A percentile compares a stretch with the other conserved stretches of the same genome.
Conservation (phyloP, 495 filamentous ascomycete species). For the Hypoxylon cercidicola region DNA sequence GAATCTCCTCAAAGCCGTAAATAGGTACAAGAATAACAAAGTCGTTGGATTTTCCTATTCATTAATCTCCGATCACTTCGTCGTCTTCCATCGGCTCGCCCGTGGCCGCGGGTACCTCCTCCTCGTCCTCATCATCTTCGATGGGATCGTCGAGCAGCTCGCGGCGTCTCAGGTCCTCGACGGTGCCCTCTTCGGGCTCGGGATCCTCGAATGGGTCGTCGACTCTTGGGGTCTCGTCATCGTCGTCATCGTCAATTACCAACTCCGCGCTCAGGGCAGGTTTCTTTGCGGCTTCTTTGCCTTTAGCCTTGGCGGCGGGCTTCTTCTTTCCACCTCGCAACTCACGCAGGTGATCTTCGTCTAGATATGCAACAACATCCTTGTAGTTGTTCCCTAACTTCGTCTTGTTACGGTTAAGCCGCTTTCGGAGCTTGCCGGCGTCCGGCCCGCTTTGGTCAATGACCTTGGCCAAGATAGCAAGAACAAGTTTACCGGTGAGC, state of each 20-base stretch:
- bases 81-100: slow-evolving; percentile 66
- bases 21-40: slow-evolving; percentile 1
- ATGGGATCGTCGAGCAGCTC: slow-evolving; percentile 66
- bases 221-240: slow-evolving; percentile 54
- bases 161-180: slow-evolving; percentile 69
- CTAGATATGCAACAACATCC: slow-evolving; percentile 79
- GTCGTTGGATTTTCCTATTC: slow-evolving; percentile 5
- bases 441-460: slow-evolving; percentile 70
- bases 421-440: slow-evolving; percentile 68
- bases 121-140: slow-evolving; percentile 62
- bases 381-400: slow-evolving; percentile 78
- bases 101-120: slow-evolving; percentile 39
- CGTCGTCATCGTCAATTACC: slow-evolving; percentile 61
- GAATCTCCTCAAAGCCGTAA: neutral
- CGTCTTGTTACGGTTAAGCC: slow-evolving; percentile 73
- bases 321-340: slow-evolving; percentile 52
- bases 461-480: slow-evolving; percentile 77
- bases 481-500: slow-evolving; percentile 81
- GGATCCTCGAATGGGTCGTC: slow-evolving; percentile 62
- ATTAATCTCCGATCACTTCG: slow-evolving; percentile 76
- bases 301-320: too few relatives aligned
- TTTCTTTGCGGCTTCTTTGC: slow-evolving; percentile 47
- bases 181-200: slow-evolving; percentile 61
- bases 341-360: slow-evolving; percentile 62
- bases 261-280: slow-evolving; percentile 58